phyloP scores from a whole-genome alignment of 2,329 filamentous ascomycete genomes.

The Chaetoscypha palmicola region DNA sequence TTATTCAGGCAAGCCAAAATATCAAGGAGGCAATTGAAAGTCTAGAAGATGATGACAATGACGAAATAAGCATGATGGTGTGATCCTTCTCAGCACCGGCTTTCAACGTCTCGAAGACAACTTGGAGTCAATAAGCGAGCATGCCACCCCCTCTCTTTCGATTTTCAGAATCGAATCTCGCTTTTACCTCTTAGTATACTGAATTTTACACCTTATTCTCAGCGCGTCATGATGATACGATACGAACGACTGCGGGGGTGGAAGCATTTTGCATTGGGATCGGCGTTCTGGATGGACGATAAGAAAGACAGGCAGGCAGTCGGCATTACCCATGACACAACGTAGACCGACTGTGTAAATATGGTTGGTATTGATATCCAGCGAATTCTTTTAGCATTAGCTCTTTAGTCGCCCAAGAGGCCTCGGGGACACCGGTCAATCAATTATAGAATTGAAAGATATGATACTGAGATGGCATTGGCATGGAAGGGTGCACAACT shows the following conservation, averaged over 20 bases:
- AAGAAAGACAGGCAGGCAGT: not conserved
- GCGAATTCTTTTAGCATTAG: not conserved
- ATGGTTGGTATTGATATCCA: not conserved
- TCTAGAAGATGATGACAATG: constrained; percentile 68
- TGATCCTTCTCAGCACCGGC: constrained; percentile 10
- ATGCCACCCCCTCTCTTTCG: no score
- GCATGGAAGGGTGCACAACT: no score
- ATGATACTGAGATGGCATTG: no score
- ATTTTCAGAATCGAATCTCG: no score
- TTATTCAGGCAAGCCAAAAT: constrained; percentile 69
- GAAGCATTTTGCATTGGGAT: not conserved
- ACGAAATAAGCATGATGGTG: constrained; percentile 24
- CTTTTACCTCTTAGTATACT: no score
- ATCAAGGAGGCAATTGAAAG: constrained; percentile 97
- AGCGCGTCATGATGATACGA: not conserved
- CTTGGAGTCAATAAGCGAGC: no score
- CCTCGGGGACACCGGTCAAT: no score
- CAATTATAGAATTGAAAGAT: no score
- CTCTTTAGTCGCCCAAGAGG: no score
- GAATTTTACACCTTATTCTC: no score
- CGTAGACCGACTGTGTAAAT: not conserved
- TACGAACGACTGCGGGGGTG: not conserved
- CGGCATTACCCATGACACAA: not conserved
- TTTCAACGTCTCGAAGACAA: no score
- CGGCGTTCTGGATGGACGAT: not conserved